These are phyloP conservation scores for Usnea hakonensis DNA, from an alignment of 495 filamentous ascomycete species.

Conservation along the genomic window DNA sequence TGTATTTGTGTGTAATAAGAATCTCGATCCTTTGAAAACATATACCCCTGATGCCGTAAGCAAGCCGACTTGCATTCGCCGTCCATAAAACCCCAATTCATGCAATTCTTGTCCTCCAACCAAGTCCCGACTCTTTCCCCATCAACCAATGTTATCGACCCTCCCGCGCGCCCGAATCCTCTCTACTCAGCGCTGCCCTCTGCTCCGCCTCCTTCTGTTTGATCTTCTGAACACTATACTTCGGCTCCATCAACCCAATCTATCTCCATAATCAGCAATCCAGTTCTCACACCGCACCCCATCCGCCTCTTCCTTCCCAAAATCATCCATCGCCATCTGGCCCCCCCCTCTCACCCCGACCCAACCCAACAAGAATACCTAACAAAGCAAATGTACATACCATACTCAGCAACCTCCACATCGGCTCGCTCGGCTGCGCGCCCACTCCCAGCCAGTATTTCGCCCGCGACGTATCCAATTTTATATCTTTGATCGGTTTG, in stretches of 20 bases:
- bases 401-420: slow-evolving; percentile 79
- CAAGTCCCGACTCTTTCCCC: neutral
- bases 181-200: slow-evolving; percentile 8
- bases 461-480: slow-evolving; percentile 70
- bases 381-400: slow-evolving; percentile 45
- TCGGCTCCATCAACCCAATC: slow-evolving; percentile 26
- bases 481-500: slow-evolving; percentile 77
- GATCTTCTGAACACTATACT: slow-evolving; percentile 17
- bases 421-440: slow-evolving; percentile 83
- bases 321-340: neutral
- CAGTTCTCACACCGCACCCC: neutral
- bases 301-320: neutral
- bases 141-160: slow-evolving; percentile 1
- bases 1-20: too few relatives aligned
- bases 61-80: neutral
- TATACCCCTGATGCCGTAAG: neutral
- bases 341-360: slow-evolving; percentile 11
- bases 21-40: neutral
- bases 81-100: neutral
- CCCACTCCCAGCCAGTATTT: slow-evolving; percentile 97
- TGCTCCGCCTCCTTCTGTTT: slow-evolving; percentile 10
- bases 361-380: slow-evolving; percentile 21
- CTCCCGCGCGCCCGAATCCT: neutral
- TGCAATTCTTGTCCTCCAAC: neutral
- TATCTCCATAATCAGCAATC: slow-evolving; percentile 3